Conservation (phyloP, 257 asterid species). For the Cynanchum wilfordii region DNA sequence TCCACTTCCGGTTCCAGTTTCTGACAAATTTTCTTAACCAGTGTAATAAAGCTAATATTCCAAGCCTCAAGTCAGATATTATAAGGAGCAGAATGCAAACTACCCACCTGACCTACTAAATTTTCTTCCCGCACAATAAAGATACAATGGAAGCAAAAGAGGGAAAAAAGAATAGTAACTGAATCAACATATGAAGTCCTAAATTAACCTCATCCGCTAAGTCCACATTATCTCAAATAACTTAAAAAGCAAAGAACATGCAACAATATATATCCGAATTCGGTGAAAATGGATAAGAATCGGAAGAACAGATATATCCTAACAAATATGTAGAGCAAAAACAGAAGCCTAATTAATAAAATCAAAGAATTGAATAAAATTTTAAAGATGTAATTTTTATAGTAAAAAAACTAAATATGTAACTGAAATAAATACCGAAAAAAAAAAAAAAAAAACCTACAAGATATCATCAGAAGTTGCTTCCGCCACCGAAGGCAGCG, state of each 20-base stretch:
- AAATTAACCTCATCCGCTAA: neutral
- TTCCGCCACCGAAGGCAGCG: conserved; percentile 24
- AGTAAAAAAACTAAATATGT: neutral
- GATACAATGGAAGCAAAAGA: too few species aligned
- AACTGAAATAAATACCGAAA: neutral
- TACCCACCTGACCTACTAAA: neutral
- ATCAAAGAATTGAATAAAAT: neutral
- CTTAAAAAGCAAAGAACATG: neutral
- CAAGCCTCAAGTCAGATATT: too few species aligned
- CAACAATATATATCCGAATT: neutral
- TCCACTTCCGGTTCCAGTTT: neutral
- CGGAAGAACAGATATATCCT: neutral
- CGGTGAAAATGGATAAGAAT: neutral
- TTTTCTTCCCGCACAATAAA: neutral
- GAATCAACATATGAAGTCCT: neutral
- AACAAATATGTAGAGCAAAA: neutral
- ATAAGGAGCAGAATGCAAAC: too few species aligned
- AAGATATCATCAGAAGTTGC: conserved; percentile 31
- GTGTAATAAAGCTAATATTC: neutral
- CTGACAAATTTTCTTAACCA: neutral
- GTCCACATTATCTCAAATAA: neutral
- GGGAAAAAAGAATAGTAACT: neutral
- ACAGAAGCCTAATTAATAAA: neutral
- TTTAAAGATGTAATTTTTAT: neutral
- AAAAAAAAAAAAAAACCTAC: conserved; percentile 21